Percentiles rank a stretch among this genome's conserved stretches.
These are phyloP conservation scores for Thalassiosira exigua DNA, from an alignment of 352 stramenopile genomes.

Conservation along the genomic window DNA sequence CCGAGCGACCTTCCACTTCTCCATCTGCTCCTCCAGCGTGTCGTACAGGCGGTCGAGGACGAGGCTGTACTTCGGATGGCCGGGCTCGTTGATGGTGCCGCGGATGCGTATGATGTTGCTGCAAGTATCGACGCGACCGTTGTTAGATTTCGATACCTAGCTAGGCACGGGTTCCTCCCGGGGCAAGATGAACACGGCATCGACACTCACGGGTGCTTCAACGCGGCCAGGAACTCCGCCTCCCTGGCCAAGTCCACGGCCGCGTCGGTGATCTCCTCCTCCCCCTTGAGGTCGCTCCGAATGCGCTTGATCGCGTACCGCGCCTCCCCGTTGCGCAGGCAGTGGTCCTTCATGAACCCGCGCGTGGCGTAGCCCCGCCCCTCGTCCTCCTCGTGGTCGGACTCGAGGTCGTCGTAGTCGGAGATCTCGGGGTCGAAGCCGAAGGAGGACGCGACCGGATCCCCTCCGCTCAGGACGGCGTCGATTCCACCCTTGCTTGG, in stretches of 20 bases:
- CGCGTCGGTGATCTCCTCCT: constrained; percentile 50
- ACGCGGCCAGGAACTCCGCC: constrained; percentile 60
- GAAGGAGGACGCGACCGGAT: constrained; percentile 20
- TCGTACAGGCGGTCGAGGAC: constrained; percentile 81
- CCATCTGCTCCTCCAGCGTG: constrained; percentile 75
- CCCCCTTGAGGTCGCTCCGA: constrained; percentile 33
- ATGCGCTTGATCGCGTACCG: constrained; percentile 76
- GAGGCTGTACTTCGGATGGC: constrained; percentile 68
- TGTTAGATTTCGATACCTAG: no score
- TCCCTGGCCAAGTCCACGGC: constrained; percentile 79
- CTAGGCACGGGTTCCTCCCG: no score
- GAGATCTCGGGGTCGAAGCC: constrained; percentile 43
- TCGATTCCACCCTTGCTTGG: background rate
- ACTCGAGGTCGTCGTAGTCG: constrained; percentile 58
- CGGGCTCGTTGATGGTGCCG: constrained; percentile 40
- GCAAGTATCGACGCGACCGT: no score
- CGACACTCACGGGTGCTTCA: constrained; percentile 49
- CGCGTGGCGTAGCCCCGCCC: constrained; percentile 31
- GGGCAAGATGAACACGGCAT: constrained; percentile 48
- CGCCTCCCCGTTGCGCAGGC: constrained; percentile 56
- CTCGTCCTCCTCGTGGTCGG: constrained; percentile 50
- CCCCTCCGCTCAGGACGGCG: background rate
- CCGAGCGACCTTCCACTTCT: constrained; percentile 62
- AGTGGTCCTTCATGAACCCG: constrained; percentile 72
- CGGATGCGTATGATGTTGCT: constrained; percentile 76